These are phyloP conservation scores for Eucalyptus polybractea DNA, from an alignment of 345 rosid species.

Conservation along the genomic window DNA sequence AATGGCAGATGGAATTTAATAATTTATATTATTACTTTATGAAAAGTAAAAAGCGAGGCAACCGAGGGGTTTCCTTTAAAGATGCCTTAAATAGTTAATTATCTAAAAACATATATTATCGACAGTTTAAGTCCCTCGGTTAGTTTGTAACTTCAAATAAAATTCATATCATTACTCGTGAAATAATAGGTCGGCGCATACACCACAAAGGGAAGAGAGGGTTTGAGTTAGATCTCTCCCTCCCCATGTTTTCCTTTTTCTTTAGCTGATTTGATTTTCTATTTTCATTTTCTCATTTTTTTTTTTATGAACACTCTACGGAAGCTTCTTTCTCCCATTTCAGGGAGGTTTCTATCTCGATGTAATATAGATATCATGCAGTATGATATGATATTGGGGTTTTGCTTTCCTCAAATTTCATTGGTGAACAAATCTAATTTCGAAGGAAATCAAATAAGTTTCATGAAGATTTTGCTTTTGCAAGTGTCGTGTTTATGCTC, in stretches of 20 bases:
- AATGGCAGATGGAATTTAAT: background rate
- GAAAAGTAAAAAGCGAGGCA: background rate
- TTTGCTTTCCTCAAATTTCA: rapidly evolving
- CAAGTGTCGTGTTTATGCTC: background rate
- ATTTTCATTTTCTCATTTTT: no score
- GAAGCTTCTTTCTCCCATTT: background rate
- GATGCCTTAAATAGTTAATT: background rate
- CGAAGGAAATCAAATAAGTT: rapidly evolving
- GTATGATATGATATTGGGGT: no score
- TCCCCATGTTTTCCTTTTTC: no score
- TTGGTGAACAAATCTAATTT: background rate
- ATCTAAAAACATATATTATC: background rate
- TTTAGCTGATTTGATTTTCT: no score
- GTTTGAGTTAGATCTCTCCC: no score
- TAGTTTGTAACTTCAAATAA: no score
- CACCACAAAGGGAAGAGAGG: no score
- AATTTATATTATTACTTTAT: background rate
- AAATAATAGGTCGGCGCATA: no score
- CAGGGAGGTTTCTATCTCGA: background rate
- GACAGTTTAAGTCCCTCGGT: background rate
- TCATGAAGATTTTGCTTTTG: background rate
- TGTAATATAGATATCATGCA: no score
- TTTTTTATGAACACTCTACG: no score
- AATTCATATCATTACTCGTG: no score
- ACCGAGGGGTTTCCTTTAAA: background rate